Conservation (phyloP, 768 basidiomycete genomes). For the Lentinula aciculospora region DNA sequence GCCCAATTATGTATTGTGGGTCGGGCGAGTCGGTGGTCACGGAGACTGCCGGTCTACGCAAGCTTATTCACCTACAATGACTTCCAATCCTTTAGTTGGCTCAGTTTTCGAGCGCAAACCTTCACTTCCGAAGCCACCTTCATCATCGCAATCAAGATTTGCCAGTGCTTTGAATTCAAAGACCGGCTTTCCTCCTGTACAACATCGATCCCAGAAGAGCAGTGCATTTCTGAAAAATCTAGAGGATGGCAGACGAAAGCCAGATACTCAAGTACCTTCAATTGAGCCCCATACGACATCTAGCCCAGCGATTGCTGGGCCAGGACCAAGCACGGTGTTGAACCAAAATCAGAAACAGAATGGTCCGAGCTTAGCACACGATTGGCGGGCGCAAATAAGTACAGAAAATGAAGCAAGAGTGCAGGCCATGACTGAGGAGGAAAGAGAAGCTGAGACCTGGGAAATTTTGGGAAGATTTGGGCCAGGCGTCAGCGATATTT, state of each 20-base stretch:
- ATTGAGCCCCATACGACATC: neutral
- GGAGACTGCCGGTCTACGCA: too few relatives aligned
- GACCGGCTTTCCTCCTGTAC: conserved; percentile 58
- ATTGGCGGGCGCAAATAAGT: conserved; percentile 54
- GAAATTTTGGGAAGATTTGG: conserved; percentile 75
- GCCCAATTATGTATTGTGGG: too few relatives aligned
- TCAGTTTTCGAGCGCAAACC: conserved; percentile 42
- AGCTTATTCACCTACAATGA: neutral
- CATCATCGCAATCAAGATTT: conserved; percentile 11
- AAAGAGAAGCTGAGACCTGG: conserved; percentile 57
- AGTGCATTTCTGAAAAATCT: conserved; percentile 54
- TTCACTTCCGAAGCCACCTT: conserved; percentile 20
- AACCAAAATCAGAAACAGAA: conserved; percentile 8
- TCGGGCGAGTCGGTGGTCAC: too few relatives aligned
- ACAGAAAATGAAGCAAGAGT: conserved; percentile 62
- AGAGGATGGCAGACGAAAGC: conserved; percentile 24
- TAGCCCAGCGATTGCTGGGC: conserved; percentile 4
- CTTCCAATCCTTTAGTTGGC: conserved; percentile 26
- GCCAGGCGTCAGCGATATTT: conserved; percentile 51
- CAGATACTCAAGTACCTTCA: conserved; percentile 22
- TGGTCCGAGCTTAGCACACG: conserved; percentile 9
- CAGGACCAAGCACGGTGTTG: conserved; percentile 12
- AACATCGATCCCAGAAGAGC: conserved; percentile 51
- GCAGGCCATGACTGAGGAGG: conserved; percentile 63
- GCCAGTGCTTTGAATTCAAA: conserved; percentile 14